Evolutionary conservation across 148 eudicot genomes (phyloP).

Genomic region (Heliosperma pusillum): DNA sequence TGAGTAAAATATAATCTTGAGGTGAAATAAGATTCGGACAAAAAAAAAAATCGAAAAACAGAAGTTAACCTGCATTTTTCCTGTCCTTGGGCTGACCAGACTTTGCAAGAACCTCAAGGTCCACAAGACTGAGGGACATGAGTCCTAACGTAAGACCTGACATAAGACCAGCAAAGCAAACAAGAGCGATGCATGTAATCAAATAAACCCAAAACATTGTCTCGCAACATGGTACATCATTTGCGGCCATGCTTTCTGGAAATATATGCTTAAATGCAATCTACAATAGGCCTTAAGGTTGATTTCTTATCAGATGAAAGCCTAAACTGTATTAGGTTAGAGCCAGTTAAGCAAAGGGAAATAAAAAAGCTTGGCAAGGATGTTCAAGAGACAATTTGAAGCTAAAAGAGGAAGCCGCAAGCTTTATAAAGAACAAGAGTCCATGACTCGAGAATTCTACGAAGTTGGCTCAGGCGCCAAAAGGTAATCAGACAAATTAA

Average conservation of each 20-base stretch:
- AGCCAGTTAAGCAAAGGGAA: not conserved
- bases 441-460: not conserved
- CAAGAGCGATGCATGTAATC: constrained; percentile 47
- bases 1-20: not conserved
- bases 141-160: constrained; percentile 84
- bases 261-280: not conserved
- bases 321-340: not conserved
- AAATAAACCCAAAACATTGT: constrained; percentile 81
- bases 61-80: constrained; percentile 54
- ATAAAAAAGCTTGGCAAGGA: not conserved
- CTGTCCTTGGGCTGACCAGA: constrained; percentile 75
- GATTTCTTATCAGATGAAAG: not conserved
- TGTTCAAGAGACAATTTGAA: constrained; percentile 8
- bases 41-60: not conserved
- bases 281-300: not conserved
- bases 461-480: constrained; percentile 6
- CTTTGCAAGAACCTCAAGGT: constrained; percentile 73
- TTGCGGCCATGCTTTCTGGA: constrained; percentile 48
- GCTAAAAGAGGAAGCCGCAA: not conserved
- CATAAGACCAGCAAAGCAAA: constrained; percentile 84
- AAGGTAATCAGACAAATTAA: constrained; percentile 18
- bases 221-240: constrained; percentile 82
- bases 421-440: not conserved
- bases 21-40: not conserved
- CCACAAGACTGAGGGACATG: constrained; percentile 81